Evolutionary conservation across 2,329 filamentous ascomycete genomes (phyloP), one percentile per base, ranked within the genome.

Genomic region (Aspergillus japonicus): DNA sequence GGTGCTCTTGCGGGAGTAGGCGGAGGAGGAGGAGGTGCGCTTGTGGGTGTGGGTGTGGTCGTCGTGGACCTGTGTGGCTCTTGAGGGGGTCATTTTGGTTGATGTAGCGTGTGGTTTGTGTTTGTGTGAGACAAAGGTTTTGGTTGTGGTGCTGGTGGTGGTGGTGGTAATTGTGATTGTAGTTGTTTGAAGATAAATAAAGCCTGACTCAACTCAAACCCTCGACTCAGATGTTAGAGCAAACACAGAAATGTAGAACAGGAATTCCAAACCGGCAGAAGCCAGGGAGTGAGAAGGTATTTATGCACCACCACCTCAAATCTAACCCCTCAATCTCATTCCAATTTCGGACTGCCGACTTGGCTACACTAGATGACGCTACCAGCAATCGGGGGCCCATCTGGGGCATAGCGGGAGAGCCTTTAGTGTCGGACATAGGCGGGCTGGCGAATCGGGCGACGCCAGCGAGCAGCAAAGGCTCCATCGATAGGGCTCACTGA

Each of bases 401-500:
- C n/a, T 12, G 53, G 42, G 42, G 53, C 53, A 48, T 55, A 47
- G 52, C 33, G 33, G 11, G 33, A 14, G 35, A 29, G 26, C 26
- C 29, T 21, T 21, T 44, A 31, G 50, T 50, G 57, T 52, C 53
- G 58, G 59, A 56, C 44, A 42, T 56, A 57, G 31, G 57, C 47
- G 44, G 12, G 29, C 19, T 16, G 44, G 55, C 65, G 54, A 67
- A 67, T 67, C 51, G 51, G 55, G 50, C 12, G 49, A 29, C 59
- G 65, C 65, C 65, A 67, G 47, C 64, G 35, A 8, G 52, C 21
- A 50, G 26, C 7, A 29, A 21, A 11, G 50, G 54, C 53, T 57
- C 69, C 69, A 71, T 68, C 52, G 48, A 55, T 68, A 71, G 62
- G 53, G 53, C 52, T 55, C 52, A 6, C 47, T 58, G 54, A 56